Conservation (phyloP, 2,329 filamentous ascomycete species). For the Pseudocercospora ulei region DNA sequence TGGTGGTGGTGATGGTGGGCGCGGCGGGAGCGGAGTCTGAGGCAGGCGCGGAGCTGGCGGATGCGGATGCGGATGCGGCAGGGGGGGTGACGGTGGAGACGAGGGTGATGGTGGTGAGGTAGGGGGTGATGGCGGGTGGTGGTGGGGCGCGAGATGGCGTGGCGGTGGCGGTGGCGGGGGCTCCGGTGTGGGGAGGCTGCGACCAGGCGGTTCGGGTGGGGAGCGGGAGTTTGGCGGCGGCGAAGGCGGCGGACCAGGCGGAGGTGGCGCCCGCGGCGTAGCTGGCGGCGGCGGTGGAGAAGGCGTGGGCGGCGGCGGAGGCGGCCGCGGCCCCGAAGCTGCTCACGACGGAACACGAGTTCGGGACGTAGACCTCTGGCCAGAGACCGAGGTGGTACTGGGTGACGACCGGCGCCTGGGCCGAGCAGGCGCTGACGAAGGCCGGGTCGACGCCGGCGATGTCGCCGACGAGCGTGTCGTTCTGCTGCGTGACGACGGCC, state of each 20-base stretch:
- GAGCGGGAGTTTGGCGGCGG: constrained; percentile 16
- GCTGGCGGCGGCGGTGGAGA: constrained; percentile 14
- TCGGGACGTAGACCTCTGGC: constrained; percentile 24
- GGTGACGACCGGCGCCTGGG: constrained; percentile 18
- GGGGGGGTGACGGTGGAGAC: constrained; percentile 19
- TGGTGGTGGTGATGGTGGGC: constrained; percentile 1
- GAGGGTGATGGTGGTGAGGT: constrained; percentile 18
- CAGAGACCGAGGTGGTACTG: constrained; percentile 17
- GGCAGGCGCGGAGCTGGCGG: constrained; percentile 7
- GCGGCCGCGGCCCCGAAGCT: constrained; percentile 21
- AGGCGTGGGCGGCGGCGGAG: constrained; percentile 12
- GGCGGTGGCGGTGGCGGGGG: constrained; percentile 1
- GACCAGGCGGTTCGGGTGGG: constrained; percentile 16
- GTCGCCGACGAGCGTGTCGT: constrained; percentile 19
- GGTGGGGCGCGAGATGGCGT: constrained; percentile 1
- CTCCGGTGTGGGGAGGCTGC: constrained; percentile 2
- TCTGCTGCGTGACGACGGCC: constrained; percentile 21
- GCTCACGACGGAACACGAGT: constrained; percentile 20
- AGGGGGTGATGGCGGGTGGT: not conserved
- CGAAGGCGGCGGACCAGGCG: constrained; percentile 18
- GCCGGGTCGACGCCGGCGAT: constrained; percentile 12
- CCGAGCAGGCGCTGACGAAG: constrained; percentile 24
- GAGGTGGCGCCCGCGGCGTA: constrained; percentile 16
- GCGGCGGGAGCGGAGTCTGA: constrained; percentile 2
- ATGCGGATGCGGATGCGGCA: not conserved